Base-by-base conservation (phyloP, 805 yeast genomes). In the Hermanozyma aechmeae region DNA sequence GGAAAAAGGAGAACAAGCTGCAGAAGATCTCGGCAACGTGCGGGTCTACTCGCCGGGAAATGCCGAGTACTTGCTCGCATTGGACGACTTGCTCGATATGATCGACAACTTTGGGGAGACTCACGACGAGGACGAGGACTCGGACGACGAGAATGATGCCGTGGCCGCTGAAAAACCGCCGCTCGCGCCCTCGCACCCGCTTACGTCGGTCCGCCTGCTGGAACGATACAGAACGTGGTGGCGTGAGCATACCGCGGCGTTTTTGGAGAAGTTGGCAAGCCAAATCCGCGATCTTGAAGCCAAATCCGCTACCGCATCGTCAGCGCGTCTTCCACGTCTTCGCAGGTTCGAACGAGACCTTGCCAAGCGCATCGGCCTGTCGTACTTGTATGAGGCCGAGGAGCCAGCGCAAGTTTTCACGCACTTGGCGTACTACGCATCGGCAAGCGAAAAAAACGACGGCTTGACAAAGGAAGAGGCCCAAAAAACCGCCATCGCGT, bases 51-150 rank as follows among this genome's bases (percentile, higher is more conserved):
- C 60, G 30, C 51, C 51, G 10, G 65, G 70, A 16, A 59, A 55
- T 26, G 65, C 69, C 33, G 76, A 71, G 32, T 61, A 71, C 18
- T 56, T 81, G 38, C 69, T 71, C 30, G 63, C 73, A 1, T 55
- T 77, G 26, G 82, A 80, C 48, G 89, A 79, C 48, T 55, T 79
- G 35, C 52, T 81, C 18, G 87, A 79, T 32, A 71, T 80, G 35
- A 62, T 77, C 18, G 74, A 71, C 37, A 72, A 74, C 44, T 79
- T 80, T 37, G 87, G 85, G 16, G 59, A 63, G 24, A 68, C 65
- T 24, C 55, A 58, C 13, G 50, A 36, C 24, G 58, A 69, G 27
- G 61, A 68, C 15, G 69, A 63, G 17, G 83, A 75, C 40, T 79
- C 76, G 9, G 56, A 75, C 17, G 82, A 73, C 33, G 79, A 72